These are phyloP conservation scores for Kwoniella pini DNA, from an alignment of 768 basidiomycete species.

Conservation along the genomic window DNA sequence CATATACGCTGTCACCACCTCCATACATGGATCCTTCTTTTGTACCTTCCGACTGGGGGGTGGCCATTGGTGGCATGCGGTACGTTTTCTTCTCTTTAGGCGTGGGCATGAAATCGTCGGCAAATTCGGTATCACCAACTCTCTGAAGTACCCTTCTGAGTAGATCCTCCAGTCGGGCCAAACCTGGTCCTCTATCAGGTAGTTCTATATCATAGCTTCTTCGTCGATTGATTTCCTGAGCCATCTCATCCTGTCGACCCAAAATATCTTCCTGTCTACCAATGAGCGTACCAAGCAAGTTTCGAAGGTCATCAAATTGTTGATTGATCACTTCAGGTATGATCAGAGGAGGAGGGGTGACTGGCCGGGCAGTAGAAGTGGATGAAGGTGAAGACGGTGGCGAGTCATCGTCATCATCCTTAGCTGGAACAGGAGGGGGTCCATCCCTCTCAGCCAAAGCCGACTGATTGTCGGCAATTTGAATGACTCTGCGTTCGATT, in stretches of 20 bases:
- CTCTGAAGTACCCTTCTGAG: slow-evolving; percentile 58
- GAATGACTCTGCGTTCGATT: slow-evolving; percentile 68
- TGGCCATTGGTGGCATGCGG: slow-evolving; percentile 5
- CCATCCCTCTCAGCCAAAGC: slow-evolving; percentile 24
- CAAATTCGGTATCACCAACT: slow-evolving; percentile 57
- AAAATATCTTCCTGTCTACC: slow-evolving; percentile 65
- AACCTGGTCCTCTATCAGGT: slow-evolving; percentile 25
- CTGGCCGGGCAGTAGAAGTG: slow-evolving; percentile 50
- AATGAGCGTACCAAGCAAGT: slow-evolving; percentile 63
- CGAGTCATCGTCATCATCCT: slow-evolving; percentile 37
- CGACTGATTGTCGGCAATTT: slow-evolving; percentile 60
- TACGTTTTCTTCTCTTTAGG: not conserved
- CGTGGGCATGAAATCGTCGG: slow-evolving; percentile 42
- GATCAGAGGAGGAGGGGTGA: slow-evolving; percentile 38
- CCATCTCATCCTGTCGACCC: slow-evolving; percentile 63
- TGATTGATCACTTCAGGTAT: slow-evolving; percentile 33
- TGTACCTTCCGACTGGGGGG: not conserved
- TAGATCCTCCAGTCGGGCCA: slow-evolving; percentile 57
- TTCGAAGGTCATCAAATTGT: slow-evolving; percentile 57
- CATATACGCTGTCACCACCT: slow-evolving; percentile 37
- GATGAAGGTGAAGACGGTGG: slow-evolving; percentile 60
- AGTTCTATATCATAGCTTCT: slow-evolving; percentile 30
- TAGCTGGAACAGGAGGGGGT: slow-evolving; percentile 44
- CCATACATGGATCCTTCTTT: slow-evolving; percentile 37
- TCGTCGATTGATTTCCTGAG: slow-evolving; percentile 59